Conservation (phyloP, 2,329 filamentous ascomycete species). For the Aureobasidium sp. region DNA sequence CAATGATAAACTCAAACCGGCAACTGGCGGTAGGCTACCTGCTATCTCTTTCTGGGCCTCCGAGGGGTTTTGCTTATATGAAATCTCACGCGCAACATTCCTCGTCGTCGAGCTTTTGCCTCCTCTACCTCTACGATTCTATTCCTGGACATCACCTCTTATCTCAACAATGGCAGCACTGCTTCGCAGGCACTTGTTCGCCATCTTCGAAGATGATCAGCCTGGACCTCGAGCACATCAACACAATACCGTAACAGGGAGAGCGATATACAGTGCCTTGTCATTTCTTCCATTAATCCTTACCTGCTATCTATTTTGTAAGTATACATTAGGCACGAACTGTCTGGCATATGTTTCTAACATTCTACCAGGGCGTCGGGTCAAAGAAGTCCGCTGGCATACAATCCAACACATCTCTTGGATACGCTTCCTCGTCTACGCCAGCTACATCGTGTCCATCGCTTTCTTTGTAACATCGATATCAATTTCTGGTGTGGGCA, state of each 20-base stretch:
- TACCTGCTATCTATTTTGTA: slow-evolving; percentile 13
- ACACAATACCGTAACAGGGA: neutral
- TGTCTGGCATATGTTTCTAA: neutral
- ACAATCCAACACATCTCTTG: slow-evolving; percentile 23
- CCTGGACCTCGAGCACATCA: neutral
- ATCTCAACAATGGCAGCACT: neutral
- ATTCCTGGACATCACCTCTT: neutral
- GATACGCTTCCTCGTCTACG: slow-evolving; percentile 30
- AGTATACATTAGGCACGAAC: neutral
- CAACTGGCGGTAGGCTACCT: neutral
- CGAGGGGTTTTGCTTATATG: neutral
- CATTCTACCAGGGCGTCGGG: slow-evolving; percentile 12
- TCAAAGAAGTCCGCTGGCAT: slow-evolving; percentile 9
- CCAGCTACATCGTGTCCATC: slow-evolving; percentile 31
- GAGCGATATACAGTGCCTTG: neutral
- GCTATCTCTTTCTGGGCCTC: neutral
- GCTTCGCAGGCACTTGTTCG: neutral
- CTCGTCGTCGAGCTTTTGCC: neutral
- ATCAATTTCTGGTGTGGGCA: slow-evolving; percentile 28
- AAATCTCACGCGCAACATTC: neutral
- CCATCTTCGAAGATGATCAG: neutral
- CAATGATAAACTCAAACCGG: neutral
- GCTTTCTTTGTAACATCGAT: slow-evolving; percentile 30
- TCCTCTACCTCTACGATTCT: neutral
- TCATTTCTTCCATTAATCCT: neutral